Evolutionary conservation across 2,329 filamentous ascomycete genomes (phyloP).

Genomic region (Fusarium napiforme): DNA sequence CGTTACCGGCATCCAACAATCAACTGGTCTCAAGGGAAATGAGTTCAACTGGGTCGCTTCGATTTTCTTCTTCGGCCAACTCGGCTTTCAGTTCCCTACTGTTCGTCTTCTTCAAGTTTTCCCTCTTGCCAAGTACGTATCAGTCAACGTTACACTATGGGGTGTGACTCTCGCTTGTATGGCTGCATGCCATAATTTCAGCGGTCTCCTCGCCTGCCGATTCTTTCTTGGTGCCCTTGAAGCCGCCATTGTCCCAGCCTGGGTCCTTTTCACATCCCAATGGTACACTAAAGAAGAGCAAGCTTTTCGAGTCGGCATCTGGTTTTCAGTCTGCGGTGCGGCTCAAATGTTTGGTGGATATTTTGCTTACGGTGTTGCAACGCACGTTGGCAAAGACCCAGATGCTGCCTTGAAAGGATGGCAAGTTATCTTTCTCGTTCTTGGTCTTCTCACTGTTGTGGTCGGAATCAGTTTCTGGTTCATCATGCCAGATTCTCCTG

Average conservation of each 20-base stretch:
- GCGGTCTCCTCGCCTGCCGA: neutral
- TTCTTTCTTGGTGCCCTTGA: slow-evolving; percentile 8
- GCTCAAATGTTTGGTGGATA: slow-evolving; percentile 40
- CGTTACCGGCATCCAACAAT: slow-evolving; percentile 40
- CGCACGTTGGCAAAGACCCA: slow-evolving; percentile 28
- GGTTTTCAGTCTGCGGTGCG: slow-evolving; percentile 34
- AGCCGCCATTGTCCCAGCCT: neutral
- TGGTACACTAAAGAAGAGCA: slow-evolving; percentile 40
- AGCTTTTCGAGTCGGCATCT: slow-evolving; percentile 35
- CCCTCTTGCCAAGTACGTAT: neutral
- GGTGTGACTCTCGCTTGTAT: neutral
- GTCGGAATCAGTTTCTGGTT: neutral
- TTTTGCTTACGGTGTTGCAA: slow-evolving; percentile 37
- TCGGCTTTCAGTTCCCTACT: slow-evolving; percentile 53
- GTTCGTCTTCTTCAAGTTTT: slow-evolving; percentile 49
- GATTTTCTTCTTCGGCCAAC: slow-evolving; percentile 49
- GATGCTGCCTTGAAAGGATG: neutral
- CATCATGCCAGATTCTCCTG: neutral
- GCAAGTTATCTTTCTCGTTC: neutral
- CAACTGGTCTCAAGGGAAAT: slow-evolving; percentile 52
- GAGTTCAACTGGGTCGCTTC: slow-evolving; percentile 55
- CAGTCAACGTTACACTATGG: neutral
- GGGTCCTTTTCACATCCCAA: slow-evolving; percentile 34
- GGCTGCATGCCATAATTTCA: slow-evolving; percentile 4
- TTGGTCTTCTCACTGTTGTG: neutral